Conservation (phyloP, 2,329 filamentous ascomycete species). For the Sphaerulina musiva region DNA sequence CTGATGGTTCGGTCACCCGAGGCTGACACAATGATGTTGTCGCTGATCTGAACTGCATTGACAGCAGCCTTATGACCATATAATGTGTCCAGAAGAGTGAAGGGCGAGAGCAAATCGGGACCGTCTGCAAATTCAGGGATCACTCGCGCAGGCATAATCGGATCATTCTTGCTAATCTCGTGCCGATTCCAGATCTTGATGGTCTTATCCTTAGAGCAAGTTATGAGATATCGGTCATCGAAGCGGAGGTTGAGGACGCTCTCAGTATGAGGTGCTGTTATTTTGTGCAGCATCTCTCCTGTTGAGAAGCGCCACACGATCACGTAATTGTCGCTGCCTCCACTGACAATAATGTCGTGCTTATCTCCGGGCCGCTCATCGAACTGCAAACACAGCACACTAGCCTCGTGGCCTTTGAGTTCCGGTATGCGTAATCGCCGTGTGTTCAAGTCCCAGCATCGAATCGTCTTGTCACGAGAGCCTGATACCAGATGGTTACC, state of each 20-base stretch:
- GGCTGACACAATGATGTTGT: conserved; percentile 82
- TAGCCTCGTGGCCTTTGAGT: conserved; percentile 70
- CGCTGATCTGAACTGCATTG: conserved; percentile 88
- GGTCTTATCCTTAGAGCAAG: conserved; percentile 92
- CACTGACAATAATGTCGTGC: conserved; percentile 90
- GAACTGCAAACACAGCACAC: conserved; percentile 91
- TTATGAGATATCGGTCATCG: conserved; percentile 83
- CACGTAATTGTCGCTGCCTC: conserved; percentile 84
- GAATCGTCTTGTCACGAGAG: conserved; percentile 78
- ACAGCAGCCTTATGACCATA: conserved; percentile 86
- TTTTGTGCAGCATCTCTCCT: conserved; percentile 69
- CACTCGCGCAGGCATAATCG: conserved; percentile 31
- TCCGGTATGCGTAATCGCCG: conserved; percentile 65
- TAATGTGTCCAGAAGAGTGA: conserved; percentile 69
- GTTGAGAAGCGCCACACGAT: conserved; percentile 94
- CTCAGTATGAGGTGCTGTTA: conserved; percentile 73
- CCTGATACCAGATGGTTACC: conserved; percentile 84
- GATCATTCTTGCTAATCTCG: conserved; percentile 48
- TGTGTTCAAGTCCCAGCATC: conserved; percentile 84
- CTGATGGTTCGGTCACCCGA: conserved; percentile 92
- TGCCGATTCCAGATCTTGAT: conserved; percentile 93
- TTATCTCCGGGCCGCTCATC: conserved; percentile 64
- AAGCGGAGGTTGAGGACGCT: conserved; percentile 92
- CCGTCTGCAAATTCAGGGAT: conserved; percentile 37
- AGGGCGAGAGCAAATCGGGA: conserved; percentile 55